phyloP scores from a whole-genome alignment of 257 asterid genomes.

The Penstemon davidsonii region DNA sequence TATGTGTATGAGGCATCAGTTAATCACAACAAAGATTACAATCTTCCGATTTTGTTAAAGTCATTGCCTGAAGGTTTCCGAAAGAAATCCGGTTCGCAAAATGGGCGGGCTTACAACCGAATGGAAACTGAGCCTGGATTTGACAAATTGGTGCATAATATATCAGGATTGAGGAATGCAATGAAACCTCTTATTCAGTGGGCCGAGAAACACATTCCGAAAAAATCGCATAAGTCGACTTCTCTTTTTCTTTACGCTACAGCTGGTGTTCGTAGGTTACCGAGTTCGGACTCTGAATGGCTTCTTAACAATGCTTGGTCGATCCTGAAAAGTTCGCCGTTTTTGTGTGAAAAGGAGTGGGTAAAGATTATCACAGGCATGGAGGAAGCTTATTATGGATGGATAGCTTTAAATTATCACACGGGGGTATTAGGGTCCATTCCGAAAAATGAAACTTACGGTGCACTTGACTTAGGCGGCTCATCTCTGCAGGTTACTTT shows the following conservation, averaged over 20 bases:
- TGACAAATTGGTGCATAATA: conserved; percentile 65
- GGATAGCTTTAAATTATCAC: conserved; percentile 67
- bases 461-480: conserved; percentile 79
- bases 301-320: conserved; percentile 67
- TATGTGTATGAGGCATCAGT: conserved; percentile 52
- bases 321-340: conserved; percentile 51
- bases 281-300: conserved; percentile 64
- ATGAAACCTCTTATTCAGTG: conserved; percentile 54
- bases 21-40: conserved; percentile 41
- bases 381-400: conserved; percentile 75
- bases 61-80: conserved; percentile 57
- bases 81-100: conserved; percentile 41
- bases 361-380: conserved; percentile 58
- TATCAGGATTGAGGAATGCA: conserved; percentile 48
- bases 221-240: conserved; percentile 51
- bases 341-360: conserved; percentile 68
- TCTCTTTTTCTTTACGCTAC: conserved; percentile 66
- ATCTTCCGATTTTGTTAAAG: conserved; percentile 51
- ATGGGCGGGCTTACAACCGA: conserved; percentile 66
- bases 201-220: conserved; percentile 69
- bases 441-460: conserved; percentile 58
- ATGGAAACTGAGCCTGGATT: conserved; percentile 79
- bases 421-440: conserved; percentile 52
- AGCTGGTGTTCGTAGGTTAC: conserved; percentile 72
- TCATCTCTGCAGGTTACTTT: conserved; percentile 76